Evolutionary conservation across 805 yeast genomes (phyloP).

Genomic region (Ogataea populi-albae): DNA sequence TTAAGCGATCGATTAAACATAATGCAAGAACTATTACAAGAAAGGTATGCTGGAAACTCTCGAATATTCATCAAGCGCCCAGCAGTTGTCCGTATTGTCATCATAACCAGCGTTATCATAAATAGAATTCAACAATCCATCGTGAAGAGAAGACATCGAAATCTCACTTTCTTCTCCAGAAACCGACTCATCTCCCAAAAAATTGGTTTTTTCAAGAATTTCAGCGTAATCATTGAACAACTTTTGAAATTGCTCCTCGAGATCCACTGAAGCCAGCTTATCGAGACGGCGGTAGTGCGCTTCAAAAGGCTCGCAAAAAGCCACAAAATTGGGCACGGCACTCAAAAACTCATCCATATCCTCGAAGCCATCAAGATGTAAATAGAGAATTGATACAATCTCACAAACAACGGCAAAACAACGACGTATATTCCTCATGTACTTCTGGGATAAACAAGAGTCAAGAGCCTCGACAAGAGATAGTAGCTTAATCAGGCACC

Average conservation of each 20-base stretch:
- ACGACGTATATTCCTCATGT: slow-evolving; percentile 1
- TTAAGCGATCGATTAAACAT: too few species aligned
- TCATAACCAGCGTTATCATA: too few species aligned
- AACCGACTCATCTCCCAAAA: not conserved
- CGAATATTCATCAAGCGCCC: too few species aligned
- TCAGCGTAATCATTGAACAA: slow-evolving; percentile 10
- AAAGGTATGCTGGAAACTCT: too few species aligned
- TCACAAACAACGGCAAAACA: slow-evolving; percentile 4
- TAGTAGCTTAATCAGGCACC: slow-evolving; percentile 18
- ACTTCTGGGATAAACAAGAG: not conserved
- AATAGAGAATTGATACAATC: slow-evolving; percentile 4
- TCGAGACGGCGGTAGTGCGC: slow-evolving; percentile 1
- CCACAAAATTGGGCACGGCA: slow-evolving; percentile 13
- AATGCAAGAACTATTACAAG: too few species aligned
- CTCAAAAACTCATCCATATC: slow-evolving; percentile 16
- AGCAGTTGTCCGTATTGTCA: too few species aligned
- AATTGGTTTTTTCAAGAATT: slow-evolving; percentile 4
- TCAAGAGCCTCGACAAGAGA: slow-evolving; percentile 11
- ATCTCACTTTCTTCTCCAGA: not conserved
- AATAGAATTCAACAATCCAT: too few species aligned
- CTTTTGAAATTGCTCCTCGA: slow-evolving; percentile 8
- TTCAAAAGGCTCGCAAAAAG: slow-evolving; percentile 1
- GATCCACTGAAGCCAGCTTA: slow-evolving; percentile 6
- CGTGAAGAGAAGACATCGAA: too few species aligned
- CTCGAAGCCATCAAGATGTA: slow-evolving; percentile 21